Base-by-base conservation (phyloP, 257 asterid genomes). In the Paulownia fortunei region DNA sequence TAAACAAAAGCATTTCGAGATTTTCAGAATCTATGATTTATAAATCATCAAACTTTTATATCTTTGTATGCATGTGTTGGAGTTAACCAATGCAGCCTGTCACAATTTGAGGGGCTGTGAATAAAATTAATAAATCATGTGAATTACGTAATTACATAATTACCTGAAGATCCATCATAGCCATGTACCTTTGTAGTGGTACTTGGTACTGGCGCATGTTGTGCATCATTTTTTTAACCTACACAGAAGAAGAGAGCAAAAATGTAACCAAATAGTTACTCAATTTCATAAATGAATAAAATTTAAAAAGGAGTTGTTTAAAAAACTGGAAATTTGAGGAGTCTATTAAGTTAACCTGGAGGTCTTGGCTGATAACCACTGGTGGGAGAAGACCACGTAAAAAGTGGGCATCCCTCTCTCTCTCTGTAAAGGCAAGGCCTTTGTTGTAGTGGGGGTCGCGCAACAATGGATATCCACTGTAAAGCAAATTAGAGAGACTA, bases 121-220 rank as follows among this genome's bases (percentile, higher is more conserved):
- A 69, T 42, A n/a, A 73, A 68, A 37, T 30, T 30, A 32, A 65
- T 5, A 16, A 41, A 76, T 70, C 36, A 52, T 6, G 6, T 7
- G 36, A 7, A 21, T 36, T 3, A 19, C 19, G 65, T 60, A 59
- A 72, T 13, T 15, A 74, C 41, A 4, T 16, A 13, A 76, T 74
- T 82, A 95, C 99, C 99, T 95, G 99, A 79, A 96, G 98, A 87
- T 96, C 99, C 99, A 92, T 96, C 99, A 96, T 96, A 79, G 99
- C 99, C 98, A 94, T 96, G 89, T 96, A 96, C 80, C 92, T 88
- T 70, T 96, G 98, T 74, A 96, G 79, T 2, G 99, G 99, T 41
- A 96, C 96, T 84, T 96, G 93, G 83, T 96, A 96, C 71, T 94
- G 92, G 11, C 98, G 98, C 83, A 96, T 87, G 78, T 81, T 94